A percentile compares a stretch with the other conserved stretches of the same genome.
Evolutionary conservation across 2,329 filamentous ascomycete genomes (phyloP).

Genomic region (Didymellaceae sp.): DNA sequence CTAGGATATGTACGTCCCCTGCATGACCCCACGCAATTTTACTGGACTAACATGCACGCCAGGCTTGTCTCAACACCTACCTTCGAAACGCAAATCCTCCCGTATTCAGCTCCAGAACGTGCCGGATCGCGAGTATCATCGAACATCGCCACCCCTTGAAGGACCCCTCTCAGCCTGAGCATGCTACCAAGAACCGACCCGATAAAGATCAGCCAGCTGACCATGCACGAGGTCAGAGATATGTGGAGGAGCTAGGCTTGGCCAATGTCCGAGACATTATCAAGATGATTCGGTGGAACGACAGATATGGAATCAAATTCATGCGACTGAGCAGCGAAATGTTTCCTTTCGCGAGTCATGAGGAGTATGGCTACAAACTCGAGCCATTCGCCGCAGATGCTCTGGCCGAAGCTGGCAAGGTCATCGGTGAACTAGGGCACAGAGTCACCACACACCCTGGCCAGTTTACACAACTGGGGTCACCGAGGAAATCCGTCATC

Average conservation of each 20-base stretch:
- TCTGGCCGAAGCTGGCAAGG: conserved; percentile 75
- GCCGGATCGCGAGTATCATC: conserved; percentile 86
- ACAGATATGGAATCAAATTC: conserved; percentile 89
- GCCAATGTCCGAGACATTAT: conserved; percentile 82
- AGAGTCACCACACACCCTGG: conserved; percentile 90
- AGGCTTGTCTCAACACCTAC: conserved; percentile 93
- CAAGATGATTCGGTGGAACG: conserved; percentile 92
- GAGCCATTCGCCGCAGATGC: conserved; percentile 81
- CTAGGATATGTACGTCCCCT: conserved; percentile 76
- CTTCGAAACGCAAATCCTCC: conserved; percentile 80
- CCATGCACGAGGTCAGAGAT: conserved; percentile 70
- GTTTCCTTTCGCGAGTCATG: conserved; percentile 94
- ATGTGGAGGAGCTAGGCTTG: conserved; percentile 77
- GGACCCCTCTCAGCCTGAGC: conserved; percentile 77
- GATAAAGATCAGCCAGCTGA: conserved; percentile 75
- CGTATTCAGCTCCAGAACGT: conserved; percentile 89
- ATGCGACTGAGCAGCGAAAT: conserved; percentile 93
- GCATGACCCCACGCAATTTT: conserved; percentile 15
- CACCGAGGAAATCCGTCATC: conserved; percentile 78
- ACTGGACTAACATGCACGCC: conserved; percentile 25
- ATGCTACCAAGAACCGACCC: conserved; percentile 84
- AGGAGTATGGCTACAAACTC: conserved; percentile 83
- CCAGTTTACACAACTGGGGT: conserved; percentile 87
- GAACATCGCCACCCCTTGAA: conserved; percentile 84
- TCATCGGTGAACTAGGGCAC: conserved; percentile 80